These are phyloP conservation scores for Aspergillus carlsbadensis DNA, from an alignment of 495 filamentous ascomycete genomes.

Conservation along the genomic window DNA sequence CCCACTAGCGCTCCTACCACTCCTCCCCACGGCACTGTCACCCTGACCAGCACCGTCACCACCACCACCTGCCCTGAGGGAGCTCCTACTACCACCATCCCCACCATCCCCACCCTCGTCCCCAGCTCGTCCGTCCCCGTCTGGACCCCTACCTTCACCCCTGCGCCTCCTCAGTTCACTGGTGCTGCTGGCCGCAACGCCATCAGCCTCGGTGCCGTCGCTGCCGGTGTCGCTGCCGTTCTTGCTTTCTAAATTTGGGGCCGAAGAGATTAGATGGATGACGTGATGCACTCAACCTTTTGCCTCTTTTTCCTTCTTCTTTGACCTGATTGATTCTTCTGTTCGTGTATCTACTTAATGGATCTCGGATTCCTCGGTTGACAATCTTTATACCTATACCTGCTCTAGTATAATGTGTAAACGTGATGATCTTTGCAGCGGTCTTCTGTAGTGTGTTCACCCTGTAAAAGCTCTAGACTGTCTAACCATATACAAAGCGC, in stretches of 20 bases:
- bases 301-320: not conserved
- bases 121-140: conserved; percentile 22
- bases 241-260: conserved; percentile 33
- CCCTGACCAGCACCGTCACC: conserved; percentile 20
- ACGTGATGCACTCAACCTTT: conserved; percentile 3
- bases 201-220: conserved; percentile 46
- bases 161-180: conserved; percentile 35
- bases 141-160: conserved; percentile 21
- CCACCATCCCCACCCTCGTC: conserved; percentile 19
- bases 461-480: conserved; percentile 9
- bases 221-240: conserved; percentile 41
- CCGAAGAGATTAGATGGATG: not conserved
- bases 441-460: not conserved
- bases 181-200: conserved; percentile 49
- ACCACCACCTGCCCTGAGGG: conserved; percentile 14
- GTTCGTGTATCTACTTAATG: conserved; percentile 13
- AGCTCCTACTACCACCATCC: conserved; percentile 24
- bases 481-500: conserved; percentile 68
- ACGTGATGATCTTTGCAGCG: too few species aligned
- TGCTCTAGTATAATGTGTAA: not conserved
- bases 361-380: not conserved
- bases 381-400: not conserved
- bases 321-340: not conserved
- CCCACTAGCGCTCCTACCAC: conserved; percentile 12
- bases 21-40: conserved; percentile 1